Evolutionary conservation across 2,329 filamentous ascomycete species (phyloP), one percentile per base, ranked within the genome.

Genomic region (Ascochyta fabae): DNA sequence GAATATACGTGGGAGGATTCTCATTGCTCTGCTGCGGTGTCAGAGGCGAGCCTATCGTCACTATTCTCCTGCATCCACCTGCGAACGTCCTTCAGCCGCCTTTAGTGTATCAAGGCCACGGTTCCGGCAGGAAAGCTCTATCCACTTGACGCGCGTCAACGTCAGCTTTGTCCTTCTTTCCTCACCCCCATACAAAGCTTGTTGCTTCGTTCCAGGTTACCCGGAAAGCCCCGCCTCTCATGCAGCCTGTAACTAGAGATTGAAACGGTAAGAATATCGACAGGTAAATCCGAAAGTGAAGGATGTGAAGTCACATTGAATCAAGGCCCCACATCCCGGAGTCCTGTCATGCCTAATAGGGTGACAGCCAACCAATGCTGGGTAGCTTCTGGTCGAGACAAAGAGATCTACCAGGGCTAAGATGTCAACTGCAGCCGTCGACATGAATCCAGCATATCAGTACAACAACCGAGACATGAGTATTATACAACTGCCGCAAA

Each of bases 21-120:
- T 53, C 49, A 56, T 61, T 61, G 59, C 58, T 48, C 59, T 40
- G 35, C 52, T 56, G 53, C 34, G 46, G 42, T 53, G 53, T 61
- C 51, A 59, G 47, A 57, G 51, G 48, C 61, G 55, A 56, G 52
- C 36, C 50, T 62, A 54, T 52, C 57, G 41, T 62, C 65, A 65
- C 65, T 66, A 65, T 54, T 58, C 51, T 44, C 45, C 50, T 61
- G 61, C 60, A 56, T 53, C 51, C 52, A 19, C 27, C 40, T 42
- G 41, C 29, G 29, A 42, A 33, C 44, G 26, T 36, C 35, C 27
- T 22, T 45, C 31, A 36, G 39, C 48, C 54, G 52, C 43, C 41
- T 10, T 8, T 43, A 42, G 13, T 40, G 40, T 48, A 46, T 53
- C 48, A 38, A 44, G 19, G 43, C 33, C n/a, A 42, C 26, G 7